phyloP scores from a whole-genome alignment of 345 rosid species.

The Euclidium syriacum region DNA sequence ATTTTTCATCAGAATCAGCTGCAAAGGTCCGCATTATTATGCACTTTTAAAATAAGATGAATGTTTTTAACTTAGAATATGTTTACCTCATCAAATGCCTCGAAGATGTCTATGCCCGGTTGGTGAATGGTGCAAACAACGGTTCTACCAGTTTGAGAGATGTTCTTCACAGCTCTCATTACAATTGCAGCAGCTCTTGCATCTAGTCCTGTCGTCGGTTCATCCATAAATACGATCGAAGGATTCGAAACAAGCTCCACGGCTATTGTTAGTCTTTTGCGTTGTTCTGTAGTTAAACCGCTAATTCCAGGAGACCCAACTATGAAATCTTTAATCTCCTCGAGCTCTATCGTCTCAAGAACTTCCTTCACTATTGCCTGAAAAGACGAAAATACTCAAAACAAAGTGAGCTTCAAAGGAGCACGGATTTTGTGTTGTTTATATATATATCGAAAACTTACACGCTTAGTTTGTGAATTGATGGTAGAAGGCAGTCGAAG shows the following conservation, averaged over 20 bases:
- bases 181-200: constrained; percentile 55
- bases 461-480: constrained; percentile 18
- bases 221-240: constrained; percentile 49
- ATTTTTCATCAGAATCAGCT: constrained; percentile 59
- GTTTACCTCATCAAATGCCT: constrained; percentile 46
- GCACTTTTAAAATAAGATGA: neutral
- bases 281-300: constrained; percentile 46
- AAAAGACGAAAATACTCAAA: neutral
- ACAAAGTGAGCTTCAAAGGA: neutral
- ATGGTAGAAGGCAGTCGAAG: constrained; percentile 35
- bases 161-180: constrained; percentile 45
- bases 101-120: constrained; percentile 40
- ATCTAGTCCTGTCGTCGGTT: constrained; percentile 47
- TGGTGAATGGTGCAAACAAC: constrained; percentile 51
- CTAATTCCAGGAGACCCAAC: constrained; percentile 35
- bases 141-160: constrained; percentile 39
- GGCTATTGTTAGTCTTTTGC: constrained; percentile 42
- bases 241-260: constrained; percentile 48
- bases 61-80: neutral
- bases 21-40: constrained; percentile 1
- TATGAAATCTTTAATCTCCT: constrained; percentile 33
- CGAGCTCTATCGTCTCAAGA: constrained; percentile 41
- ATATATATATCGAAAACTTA: no score
- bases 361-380: constrained; percentile 38
- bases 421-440: no score